Conservation (phyloP, 345 rosid genomes). For the Punica granatum region DNA sequence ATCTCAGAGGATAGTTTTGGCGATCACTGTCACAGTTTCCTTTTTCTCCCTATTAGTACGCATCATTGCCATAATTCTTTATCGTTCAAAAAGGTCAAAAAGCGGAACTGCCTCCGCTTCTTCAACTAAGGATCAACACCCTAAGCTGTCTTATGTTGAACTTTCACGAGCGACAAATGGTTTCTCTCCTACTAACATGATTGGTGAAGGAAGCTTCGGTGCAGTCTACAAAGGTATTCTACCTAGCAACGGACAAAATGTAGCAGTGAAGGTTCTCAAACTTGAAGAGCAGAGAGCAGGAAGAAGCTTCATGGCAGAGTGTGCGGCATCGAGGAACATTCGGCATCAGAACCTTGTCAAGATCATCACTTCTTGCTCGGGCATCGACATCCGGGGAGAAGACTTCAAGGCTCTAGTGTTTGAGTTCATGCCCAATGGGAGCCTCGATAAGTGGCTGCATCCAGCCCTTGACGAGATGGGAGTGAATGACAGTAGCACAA, state of each 20-base stretch:
- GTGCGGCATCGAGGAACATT: conserved; percentile 13
- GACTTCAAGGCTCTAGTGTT: conserved; percentile 21
- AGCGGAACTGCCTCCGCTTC: background rate
- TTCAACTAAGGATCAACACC: background rate
- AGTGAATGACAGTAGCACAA: background rate
- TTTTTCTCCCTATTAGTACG: background rate
- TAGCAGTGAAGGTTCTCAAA: conserved; percentile 21
- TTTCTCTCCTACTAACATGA: conserved; percentile 11
- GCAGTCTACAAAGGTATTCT: conserved; percentile 13
- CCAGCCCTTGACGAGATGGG: background rate
- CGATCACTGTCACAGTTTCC: background rate
- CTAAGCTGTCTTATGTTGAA: background rate
- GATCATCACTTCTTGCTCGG: conserved; percentile 14
- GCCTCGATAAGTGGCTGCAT: conserved; percentile 17
- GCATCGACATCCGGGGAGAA: conserved; percentile 12
- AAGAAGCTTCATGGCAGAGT: conserved; percentile 15
- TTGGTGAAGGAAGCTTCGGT: conserved; percentile 18
- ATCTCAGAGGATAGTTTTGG: background rate
- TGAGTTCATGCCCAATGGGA: conserved; percentile 21
- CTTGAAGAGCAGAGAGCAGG: conserved; percentile 10
- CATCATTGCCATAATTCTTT: background rate
- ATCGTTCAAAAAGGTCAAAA: background rate
- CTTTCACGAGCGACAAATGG: conserved; percentile 15
- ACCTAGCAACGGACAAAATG: background rate
- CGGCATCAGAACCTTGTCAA: conserved; percentile 19